These are phyloP conservation scores for Castanea crenata DNA, from an alignment of 306 rosid genomes.

Conservation along the genomic window DNA sequence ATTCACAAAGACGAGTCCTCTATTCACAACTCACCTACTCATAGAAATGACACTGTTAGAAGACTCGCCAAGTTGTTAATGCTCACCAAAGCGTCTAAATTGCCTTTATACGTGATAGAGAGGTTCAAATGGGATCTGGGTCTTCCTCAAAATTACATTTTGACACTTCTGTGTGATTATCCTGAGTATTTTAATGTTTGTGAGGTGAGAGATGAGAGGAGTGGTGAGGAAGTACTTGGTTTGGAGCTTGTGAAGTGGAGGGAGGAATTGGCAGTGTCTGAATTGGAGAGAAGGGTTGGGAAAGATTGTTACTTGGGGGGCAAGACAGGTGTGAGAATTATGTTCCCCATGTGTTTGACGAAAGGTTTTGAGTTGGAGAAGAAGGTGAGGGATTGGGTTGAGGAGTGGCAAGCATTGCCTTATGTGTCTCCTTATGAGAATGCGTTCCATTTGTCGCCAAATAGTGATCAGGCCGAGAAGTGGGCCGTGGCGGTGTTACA, in stretches of 20 bases:
- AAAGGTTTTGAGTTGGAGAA: conserved; percentile 73
- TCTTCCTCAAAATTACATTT: conserved; percentile 60
- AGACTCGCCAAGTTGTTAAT: conserved; percentile 69
- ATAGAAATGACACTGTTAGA: conserved; percentile 42
- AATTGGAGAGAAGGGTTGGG: conserved; percentile 60
- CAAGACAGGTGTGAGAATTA: conserved; percentile 36
- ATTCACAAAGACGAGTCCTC: conserved; percentile 62
- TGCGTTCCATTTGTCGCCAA: conserved; percentile 61
- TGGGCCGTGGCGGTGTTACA: conserved; percentile 82
- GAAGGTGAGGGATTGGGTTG: conserved; percentile 67
- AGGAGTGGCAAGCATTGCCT: conserved; percentile 80
- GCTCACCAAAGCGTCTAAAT: conserved; percentile 58
- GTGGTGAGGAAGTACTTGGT: conserved; percentile 62
- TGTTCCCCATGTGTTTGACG: conserved; percentile 66
- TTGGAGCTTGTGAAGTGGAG: conserved; percentile 74
- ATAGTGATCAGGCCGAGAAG: conserved; percentile 74
- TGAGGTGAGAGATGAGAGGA: conserved; percentile 40
- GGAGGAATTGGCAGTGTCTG: conserved; percentile 60
- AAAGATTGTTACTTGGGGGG: conserved; percentile 17
- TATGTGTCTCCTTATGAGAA: conserved; percentile 81
- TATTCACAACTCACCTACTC: conserved; percentile 38
- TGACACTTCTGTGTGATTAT: conserved; percentile 57
- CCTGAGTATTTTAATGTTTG: conserved; percentile 78
- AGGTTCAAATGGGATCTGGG: conserved; percentile 85
- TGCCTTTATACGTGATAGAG: conserved; percentile 70